Percentiles rank a stretch among this genome's conserved stretches.
Conservation (phyloP, 805 yeast species). For the Candida cerambycidarum region DNA sequence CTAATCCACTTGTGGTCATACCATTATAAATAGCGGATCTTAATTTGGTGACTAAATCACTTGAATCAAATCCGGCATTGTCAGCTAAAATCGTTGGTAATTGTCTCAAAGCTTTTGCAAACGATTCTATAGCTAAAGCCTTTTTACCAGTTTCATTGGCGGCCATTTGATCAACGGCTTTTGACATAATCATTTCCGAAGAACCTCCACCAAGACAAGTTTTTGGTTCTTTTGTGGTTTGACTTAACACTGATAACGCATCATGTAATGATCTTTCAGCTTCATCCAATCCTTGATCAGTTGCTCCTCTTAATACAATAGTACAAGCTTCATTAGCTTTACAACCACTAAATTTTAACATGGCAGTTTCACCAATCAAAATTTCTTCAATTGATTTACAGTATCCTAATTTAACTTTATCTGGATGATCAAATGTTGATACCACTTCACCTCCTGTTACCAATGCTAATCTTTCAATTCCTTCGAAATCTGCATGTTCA, state of each 20-base stretch:
- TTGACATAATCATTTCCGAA: slow-evolving; percentile 87
- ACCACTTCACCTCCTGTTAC: slow-evolving; percentile 99
- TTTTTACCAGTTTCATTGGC: slow-evolving; percentile 92
- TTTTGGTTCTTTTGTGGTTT: slow-evolving; percentile 88
- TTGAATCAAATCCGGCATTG: slow-evolving; percentile 94
- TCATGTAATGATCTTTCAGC: slow-evolving; percentile 71
- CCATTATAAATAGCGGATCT: slow-evolving; percentile 92
- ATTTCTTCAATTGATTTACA: slow-evolving; percentile 91
- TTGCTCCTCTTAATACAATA: slow-evolving; percentile 72
- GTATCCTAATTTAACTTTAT: slow-evolving; percentile 77
- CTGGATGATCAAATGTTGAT: slow-evolving; percentile 93
- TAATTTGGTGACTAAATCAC: slow-evolving; percentile 86
- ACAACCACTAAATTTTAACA: slow-evolving; percentile 93
- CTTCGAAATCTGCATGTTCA: slow-evolving; percentile 98
- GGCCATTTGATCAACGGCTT: slow-evolving; percentile 91
- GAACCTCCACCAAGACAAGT: slow-evolving; percentile 95
- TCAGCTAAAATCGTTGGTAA: slow-evolving; percentile 94
- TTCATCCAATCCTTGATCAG: slow-evolving; percentile 47
- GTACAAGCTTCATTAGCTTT: slow-evolving; percentile 96
- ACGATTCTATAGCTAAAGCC: slow-evolving; percentile 90
- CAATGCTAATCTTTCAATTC: slow-evolving; percentile 91
- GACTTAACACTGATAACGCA: slow-evolving; percentile 92
- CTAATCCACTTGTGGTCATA: slow-evolving; percentile 86
- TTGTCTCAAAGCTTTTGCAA: slow-evolving; percentile 91
- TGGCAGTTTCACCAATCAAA: slow-evolving; percentile 87